phyloP scores from a whole-genome alignment of 2,329 filamentous ascomycete species.

The Xylariomycetidae sp. region DNA sequence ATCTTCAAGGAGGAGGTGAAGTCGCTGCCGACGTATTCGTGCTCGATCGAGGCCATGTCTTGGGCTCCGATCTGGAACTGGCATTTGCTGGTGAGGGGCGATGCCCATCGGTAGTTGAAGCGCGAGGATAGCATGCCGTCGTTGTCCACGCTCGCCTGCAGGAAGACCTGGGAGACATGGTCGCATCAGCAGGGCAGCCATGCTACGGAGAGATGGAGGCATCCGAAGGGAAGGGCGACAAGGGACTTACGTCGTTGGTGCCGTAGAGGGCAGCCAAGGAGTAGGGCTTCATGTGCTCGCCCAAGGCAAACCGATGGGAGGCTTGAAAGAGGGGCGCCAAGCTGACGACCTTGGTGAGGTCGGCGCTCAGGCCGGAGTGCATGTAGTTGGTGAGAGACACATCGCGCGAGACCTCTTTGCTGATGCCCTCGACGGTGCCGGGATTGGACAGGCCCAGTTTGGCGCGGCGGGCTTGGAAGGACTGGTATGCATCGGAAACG shows the following conservation, averaged over 20 bases:
- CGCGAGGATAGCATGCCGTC: constrained; percentile 80
- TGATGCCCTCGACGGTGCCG: constrained; percentile 82
- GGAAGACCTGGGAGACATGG: constrained; percentile 67
- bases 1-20: constrained; percentile 92
- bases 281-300: constrained; percentile 88
- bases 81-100: constrained; percentile 76
- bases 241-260: constrained; percentile 70
- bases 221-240: constrained; percentile 3
- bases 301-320: constrained; percentile 94
- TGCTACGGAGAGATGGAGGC: constrained; percentile 3
- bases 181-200: no score
- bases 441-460: constrained; percentile 87
- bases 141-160: constrained; percentile 93
- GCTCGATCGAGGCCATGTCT: constrained; percentile 88
- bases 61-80: constrained; percentile 77
- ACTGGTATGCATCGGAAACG: constrained; percentile 70
- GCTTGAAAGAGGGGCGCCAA: constrained; percentile 92
- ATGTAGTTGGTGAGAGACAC: constrained; percentile 94
- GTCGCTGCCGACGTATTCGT: constrained; percentile 89
- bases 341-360: constrained; percentile 95
- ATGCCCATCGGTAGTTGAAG: constrained; percentile 88
- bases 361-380: constrained; percentile 92
- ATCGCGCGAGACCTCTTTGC: constrained; percentile 90
- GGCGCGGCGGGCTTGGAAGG: constrained; percentile 79
- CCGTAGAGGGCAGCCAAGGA: constrained; percentile 92